Conservation (phyloP, 2,329 filamentous ascomycete species). For the Diaporthe capsici region DNA sequence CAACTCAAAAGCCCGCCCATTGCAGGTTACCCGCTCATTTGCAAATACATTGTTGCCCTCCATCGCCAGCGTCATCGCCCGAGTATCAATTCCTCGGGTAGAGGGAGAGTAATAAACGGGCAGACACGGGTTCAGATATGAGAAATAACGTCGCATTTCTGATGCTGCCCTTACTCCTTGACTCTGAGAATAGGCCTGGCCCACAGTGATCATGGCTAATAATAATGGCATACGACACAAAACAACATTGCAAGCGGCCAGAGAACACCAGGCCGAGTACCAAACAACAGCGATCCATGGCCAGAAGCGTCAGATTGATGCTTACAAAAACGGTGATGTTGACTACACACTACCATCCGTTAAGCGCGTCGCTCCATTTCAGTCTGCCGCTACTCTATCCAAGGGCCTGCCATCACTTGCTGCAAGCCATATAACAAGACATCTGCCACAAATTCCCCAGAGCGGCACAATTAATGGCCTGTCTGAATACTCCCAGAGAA, state of each 20-base stretch:
- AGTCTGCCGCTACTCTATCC: conserved; percentile 34
- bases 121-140: conserved; percentile 3
- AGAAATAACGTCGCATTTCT: neutral
- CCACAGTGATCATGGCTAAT: conserved; percentile 31
- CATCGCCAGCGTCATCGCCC: neutral
- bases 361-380: conserved; percentile 33
- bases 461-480: conserved; percentile 41
- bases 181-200: neutral
- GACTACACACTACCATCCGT: neutral
- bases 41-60: neutral
- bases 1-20: neutral
- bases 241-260: conserved; percentile 45
- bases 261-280: conserved; percentile 40
- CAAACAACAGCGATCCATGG: conserved; percentile 44
- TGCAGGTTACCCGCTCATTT: neutral
- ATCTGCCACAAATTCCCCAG: conserved; percentile 15
- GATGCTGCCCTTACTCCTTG: neutral
- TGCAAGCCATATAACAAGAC: conserved; percentile 62
- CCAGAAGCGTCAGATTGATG: conserved; percentile 46
- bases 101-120: neutral
- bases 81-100: neutral
- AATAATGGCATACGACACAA: conserved; percentile 45
- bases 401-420: conserved; percentile 44
- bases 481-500: conserved; percentile 72
- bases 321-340: conserved; percentile 19